These are phyloP conservation scores for Lotmaria passim DNA, from an alignment of 208 protist species.

Conservation along the genomic window DNA sequence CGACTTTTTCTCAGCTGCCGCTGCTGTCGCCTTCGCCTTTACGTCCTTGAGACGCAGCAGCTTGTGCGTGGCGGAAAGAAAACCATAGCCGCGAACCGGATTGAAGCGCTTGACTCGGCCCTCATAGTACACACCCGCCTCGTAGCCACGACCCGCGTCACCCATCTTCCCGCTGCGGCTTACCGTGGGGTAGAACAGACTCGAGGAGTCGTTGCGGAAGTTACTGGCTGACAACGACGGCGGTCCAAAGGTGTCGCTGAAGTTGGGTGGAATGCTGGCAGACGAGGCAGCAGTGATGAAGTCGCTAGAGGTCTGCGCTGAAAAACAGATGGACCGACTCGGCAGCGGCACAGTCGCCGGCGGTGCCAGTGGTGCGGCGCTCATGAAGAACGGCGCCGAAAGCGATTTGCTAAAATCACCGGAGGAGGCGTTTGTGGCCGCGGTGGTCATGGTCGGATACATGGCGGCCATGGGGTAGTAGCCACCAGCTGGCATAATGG, in stretches of 20 bases:
- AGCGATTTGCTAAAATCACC: neutral
- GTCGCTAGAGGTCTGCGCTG: neutral
- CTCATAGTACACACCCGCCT: slow-evolving; percentile 63
- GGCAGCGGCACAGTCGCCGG: too few species aligned
- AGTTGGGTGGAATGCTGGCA: neutral
- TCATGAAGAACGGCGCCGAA: neutral
- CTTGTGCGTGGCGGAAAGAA: slow-evolving; percentile 56
- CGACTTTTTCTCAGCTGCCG: neutral
- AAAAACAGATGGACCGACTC: too few species aligned
- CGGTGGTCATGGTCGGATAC: neutral
- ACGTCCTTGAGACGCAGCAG: slow-evolving; percentile 21
- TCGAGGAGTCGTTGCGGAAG: neutral
- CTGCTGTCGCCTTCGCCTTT: neutral
- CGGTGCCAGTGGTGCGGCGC: too few species aligned
- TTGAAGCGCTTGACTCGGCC: slow-evolving; percentile 77
- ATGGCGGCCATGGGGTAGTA: slow-evolving; percentile 10
- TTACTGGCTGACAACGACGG: too few species aligned
- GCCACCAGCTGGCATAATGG: neutral
- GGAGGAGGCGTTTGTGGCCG: neutral
- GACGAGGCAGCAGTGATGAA: neutral
- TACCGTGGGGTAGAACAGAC: neutral
- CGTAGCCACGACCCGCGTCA: slow-evolving; percentile 42
- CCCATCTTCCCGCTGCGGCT: slow-evolving; percentile 9
- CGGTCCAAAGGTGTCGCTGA: slow-evolving; percentile 1
- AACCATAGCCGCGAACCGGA: slow-evolving; percentile 64